Evolutionary conservation across 2,329 filamentous ascomycete genomes (phyloP), one percentile per base, ranked within the genome.

Genomic region (Ascochyta pisi): DNA sequence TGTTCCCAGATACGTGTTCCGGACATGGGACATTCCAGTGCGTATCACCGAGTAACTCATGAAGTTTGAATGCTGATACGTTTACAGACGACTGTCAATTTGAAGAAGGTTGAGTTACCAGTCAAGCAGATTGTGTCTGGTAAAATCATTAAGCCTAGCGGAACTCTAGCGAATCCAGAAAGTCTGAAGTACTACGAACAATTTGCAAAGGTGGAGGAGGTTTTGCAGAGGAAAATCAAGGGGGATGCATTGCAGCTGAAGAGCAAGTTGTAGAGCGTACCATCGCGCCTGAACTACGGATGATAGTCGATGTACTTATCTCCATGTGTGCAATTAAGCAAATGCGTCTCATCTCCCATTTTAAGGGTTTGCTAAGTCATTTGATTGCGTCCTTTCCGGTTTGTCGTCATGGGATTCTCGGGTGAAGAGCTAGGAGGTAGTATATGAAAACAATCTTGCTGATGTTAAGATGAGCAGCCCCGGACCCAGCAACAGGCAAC

Each of bases 111-210:
- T 4, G 91, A 95, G 73, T 67, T 95, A 48, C 90, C 90, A 0
- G 89, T 95, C 27, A 95, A 95, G 77, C 88, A 91, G 69, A 95
- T 95, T 60, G 87, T 95, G 0, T 91, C 85, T 0, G 91, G 91
- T 0, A 86, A 87, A 64, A 84, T 78, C 23, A 84, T 95, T 69
- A 91, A 89, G 75, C 84, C 90, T 0, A 91, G 88, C 44, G 90
- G 90, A 1, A 94, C 90, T 4, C 75, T 95, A 66, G 76, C 89
- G 49, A 95, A 96, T 67, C 91, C 91, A 0, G 77, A 89, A 67
- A 90, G 89, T 61, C 75, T 95, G 55, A 82, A 92, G 29, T 94
- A 83, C 68, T 95, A 91, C 68, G 93, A 95, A 65, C 87, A 86
- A 68, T 95, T 94, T 75, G 88, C 86, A 5, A 85, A 87, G 69